Evolutionary conservation across 441 rosid species (phyloP).

Genomic region (Rhodomyrtus psidioides): DNA sequence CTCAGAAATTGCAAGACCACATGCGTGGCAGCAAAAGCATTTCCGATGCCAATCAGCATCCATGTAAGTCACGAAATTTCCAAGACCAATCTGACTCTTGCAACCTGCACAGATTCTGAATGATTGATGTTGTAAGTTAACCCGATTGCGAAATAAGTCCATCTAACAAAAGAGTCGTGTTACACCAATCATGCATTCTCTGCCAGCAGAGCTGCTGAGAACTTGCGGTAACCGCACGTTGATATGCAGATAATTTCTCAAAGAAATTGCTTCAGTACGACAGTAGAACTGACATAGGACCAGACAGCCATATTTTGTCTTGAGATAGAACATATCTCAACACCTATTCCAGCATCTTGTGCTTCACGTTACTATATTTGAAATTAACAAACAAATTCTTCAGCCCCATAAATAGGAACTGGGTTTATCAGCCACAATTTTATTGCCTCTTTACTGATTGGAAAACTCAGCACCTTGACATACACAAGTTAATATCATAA

Average conservation of each 20-base stretch:
- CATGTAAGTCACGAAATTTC: background rate
- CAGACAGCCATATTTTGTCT: background rate
- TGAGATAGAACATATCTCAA: background rate
- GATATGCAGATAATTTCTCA: background rate
- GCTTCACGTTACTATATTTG: background rate
- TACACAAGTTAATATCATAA: background rate
- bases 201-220: background rate
- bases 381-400: background rate
- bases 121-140: background rate
- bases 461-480: background rate
- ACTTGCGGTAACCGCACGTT: background rate
- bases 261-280: background rate
- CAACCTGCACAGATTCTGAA: slow-evolving; percentile 10
- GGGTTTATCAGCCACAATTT: background rate
- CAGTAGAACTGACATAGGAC: background rate
- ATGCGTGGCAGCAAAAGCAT: slow-evolving; percentile 4
- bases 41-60: slow-evolving; percentile 1
- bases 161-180: background rate
- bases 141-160: background rate
- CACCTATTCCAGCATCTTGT: background rate
- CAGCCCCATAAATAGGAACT: background rate
- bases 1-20: background rate
- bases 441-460: background rate
- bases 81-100: background rate
- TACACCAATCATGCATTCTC: background rate